These are phyloP conservation scores for Fraxinus paxiana DNA, from an alignment of 305 asterid genomes.

Conservation along the genomic window DNA sequence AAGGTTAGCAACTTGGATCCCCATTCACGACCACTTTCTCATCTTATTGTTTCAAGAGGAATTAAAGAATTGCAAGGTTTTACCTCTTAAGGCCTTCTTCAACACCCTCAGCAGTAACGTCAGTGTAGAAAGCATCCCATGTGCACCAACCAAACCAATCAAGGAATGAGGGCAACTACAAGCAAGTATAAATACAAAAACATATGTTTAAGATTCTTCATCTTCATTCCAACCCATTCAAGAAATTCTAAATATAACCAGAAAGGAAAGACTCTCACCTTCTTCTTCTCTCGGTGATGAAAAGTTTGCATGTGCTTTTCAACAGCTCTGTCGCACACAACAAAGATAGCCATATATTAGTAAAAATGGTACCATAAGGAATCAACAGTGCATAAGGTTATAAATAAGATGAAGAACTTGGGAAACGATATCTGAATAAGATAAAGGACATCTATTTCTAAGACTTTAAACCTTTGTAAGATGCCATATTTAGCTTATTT, in stretches of 20 bases:
- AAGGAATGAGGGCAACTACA: conserved; percentile 69
- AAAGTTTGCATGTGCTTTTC: conserved; percentile 88
- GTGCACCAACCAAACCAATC: conserved; percentile 99
- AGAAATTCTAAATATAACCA: not conserved
- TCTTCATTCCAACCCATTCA: conserved; percentile 9
- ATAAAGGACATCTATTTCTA: not conserved
- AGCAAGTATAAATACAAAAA: conserved; percentile 17
- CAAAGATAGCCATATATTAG: not conserved
- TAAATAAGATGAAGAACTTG: conserved; percentile 1
- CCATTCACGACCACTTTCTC: not conserved
- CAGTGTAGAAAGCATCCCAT: conserved; percentile 99
- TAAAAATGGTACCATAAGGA: not conserved
- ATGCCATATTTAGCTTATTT: not conserved
- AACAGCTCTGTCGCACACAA: conserved; percentile 50
- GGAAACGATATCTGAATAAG: not conserved
- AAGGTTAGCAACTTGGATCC: conserved; percentile 13
- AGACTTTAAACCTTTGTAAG: not conserved
- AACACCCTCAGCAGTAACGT: conserved; percentile 95
- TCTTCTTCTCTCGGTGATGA: conserved; percentile 82
- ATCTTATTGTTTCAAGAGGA: not conserved
- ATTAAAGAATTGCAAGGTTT: not conserved
- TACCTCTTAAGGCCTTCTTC: conserved; percentile 88
- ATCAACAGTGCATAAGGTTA: not conserved
- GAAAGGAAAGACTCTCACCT: conserved; percentile 37
- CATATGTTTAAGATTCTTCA: conserved; percentile 7